A percentile compares a stretch with the other conserved stretches of the same genome.
Evolutionary conservation across 495 filamentous ascomycete species (phyloP).

Genomic region (Peziza echinospora): DNA sequence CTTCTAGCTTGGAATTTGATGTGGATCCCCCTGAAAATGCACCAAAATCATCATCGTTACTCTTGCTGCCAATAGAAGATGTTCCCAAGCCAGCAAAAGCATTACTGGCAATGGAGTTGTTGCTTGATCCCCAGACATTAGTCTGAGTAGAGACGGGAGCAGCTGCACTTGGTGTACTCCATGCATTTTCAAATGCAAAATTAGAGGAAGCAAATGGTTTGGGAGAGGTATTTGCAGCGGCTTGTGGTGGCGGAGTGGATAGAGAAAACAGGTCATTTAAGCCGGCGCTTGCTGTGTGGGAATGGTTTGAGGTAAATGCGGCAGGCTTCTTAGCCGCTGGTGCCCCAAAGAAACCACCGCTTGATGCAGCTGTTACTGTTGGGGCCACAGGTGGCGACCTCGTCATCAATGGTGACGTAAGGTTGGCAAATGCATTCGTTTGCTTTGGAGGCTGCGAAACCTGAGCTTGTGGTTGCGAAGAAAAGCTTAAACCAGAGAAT

Average conservation of each 20-base stretch:
- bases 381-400: slow-evolving; percentile 28
- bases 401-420: slow-evolving; percentile 30
- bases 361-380: slow-evolving; percentile 33
- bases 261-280: slow-evolving; percentile 68
- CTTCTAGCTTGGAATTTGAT: slow-evolving; percentile 9
- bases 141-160: neutral
- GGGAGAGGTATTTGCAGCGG: slow-evolving; percentile 25
- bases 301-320: slow-evolving; percentile 24
- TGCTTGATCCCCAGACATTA: neutral
- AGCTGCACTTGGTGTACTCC: slow-evolving; percentile 21
- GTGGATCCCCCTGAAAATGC: slow-evolving; percentile 10
- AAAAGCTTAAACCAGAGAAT: slow-evolving; percentile 64
- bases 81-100: neutral
- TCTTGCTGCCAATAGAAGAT: neutral
- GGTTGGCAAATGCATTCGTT: slow-evolving; percentile 38
- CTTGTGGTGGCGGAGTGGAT: slow-evolving; percentile 33
- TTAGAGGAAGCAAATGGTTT: slow-evolving; percentile 15
- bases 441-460: slow-evolving; percentile 23
- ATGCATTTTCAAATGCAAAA: slow-evolving; percentile 26
- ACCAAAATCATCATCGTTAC: slow-evolving; percentile 19
- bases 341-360: slow-evolving; percentile 65
- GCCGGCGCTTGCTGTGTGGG: slow-evolving; percentile 26
- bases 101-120: neutral
- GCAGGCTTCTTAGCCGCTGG: slow-evolving; percentile 30
- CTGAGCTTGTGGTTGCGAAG: slow-evolving; percentile 31